A percentile compares a stretch with the other conserved stretches of the same genome.
Evolutionary conservation across 129 eudicot genomes (phyloP).

Genomic region (Scalesia atractyloides): DNA sequence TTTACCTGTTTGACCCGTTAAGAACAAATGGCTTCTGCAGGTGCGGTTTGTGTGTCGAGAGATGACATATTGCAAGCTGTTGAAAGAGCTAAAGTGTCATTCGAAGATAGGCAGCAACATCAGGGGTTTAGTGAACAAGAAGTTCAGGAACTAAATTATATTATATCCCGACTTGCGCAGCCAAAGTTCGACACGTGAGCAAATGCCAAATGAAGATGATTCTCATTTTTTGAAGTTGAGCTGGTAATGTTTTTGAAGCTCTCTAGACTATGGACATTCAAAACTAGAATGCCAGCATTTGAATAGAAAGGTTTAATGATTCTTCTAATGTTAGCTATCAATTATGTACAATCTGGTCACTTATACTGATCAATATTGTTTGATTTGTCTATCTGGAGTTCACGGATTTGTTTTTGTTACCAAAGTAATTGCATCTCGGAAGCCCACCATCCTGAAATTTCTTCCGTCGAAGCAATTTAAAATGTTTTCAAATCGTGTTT

Average conservation of each 20-base stretch:
- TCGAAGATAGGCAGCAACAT: slow-evolving; percentile 30
- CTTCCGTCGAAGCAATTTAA: no score
- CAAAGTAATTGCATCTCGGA: no score
- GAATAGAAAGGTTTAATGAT: neutral
- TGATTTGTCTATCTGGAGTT: no score
- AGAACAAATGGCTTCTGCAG: slow-evolving; percentile 20
- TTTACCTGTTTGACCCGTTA: neutral
- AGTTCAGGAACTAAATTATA: slow-evolving; percentile 29
- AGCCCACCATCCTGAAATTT: no score
- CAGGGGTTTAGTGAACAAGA: slow-evolving; percentile 40
- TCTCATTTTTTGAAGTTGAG: slow-evolving; percentile 13
- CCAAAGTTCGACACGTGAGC: slow-evolving; percentile 24
- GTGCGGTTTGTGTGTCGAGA: slow-evolving; percentile 45
- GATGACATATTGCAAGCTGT: slow-evolving; percentile 49
- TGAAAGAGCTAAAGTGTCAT: slow-evolving; percentile 43
- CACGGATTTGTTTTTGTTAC: no score
- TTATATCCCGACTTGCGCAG: slow-evolving; percentile 21
- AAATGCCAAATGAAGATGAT: neutral
- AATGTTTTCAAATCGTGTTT: no score
- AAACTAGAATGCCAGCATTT: neutral
- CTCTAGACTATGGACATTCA: neutral
- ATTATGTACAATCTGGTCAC: no score
- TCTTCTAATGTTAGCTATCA: neutral
- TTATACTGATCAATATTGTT: no score
- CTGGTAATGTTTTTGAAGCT: slow-evolving; percentile 9